phyloP scores from a whole-genome alignment of 192 early-diverging fungal species.

The Rhizophagus sp. region DNA sequence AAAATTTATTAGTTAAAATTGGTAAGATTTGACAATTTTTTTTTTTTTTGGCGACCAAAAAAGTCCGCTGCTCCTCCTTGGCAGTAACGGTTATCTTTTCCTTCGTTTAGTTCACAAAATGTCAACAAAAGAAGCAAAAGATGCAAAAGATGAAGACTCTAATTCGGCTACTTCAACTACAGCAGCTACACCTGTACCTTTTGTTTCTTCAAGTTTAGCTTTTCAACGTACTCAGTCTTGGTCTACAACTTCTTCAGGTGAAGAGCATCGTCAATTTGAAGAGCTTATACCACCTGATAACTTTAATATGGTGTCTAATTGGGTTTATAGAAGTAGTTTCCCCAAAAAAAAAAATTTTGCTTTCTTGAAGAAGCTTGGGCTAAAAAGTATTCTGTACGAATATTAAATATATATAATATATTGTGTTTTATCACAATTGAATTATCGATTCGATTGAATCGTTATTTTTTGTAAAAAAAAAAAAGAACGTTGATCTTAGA shows the following conservation, averaged over 20 bases:
- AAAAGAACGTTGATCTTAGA: conserved; percentile 87
- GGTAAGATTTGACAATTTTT: too few relatives aligned
- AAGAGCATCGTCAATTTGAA: conserved; percentile 49
- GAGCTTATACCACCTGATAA: conserved; percentile 88
- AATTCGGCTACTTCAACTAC: background rate
- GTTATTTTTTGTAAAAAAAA: background rate
- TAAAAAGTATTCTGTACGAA: conserved; percentile 85
- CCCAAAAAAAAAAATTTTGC: conserved; percentile 91
- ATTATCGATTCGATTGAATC: conserved; percentile 4
- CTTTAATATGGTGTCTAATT: conserved; percentile 93
- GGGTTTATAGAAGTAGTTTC: conserved; percentile 93
- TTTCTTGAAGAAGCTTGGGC: conserved; percentile 83
- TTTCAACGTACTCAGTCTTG: conserved; percentile 14
- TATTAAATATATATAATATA: background rate
- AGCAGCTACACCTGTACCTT: background rate
- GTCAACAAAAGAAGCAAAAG: background rate
- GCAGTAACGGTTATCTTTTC: too few relatives aligned
- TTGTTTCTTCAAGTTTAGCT: background rate
- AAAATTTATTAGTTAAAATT: too few relatives aligned
- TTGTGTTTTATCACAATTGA: background rate
- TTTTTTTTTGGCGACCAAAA: too few relatives aligned
- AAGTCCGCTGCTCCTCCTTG: too few relatives aligned
- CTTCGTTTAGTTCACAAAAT: background rate
- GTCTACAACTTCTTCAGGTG: conserved; percentile 23
- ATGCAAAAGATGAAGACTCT: background rate